Conservation (phyloP, 1,139 yeast species). For the Candida gigantensis region DNA sequence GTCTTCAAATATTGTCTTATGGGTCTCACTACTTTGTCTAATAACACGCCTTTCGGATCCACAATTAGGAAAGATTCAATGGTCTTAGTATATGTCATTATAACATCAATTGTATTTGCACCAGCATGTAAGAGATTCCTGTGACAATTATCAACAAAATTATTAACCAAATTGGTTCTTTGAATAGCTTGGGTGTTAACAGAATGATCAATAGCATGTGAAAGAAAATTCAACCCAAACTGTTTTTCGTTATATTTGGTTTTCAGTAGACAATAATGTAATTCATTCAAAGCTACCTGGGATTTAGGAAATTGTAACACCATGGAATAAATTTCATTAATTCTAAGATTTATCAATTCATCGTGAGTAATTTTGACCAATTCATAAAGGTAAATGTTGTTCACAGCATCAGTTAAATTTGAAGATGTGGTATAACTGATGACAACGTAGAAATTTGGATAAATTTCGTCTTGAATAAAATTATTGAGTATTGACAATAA, state of each 20-base stretch:
- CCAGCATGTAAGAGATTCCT: conserved; percentile 73
- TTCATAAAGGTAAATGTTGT: conserved; percentile 27
- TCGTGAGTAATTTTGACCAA: conserved; percentile 43
- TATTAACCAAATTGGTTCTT: conserved; percentile 53
- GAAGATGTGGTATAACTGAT: conserved; percentile 19
- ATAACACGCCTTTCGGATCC: conserved; percentile 86
- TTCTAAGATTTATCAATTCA: conserved; percentile 54
- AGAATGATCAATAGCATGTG: conserved; percentile 22
- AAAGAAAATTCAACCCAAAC: conserved; percentile 15
- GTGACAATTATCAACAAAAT: conserved; percentile 54
- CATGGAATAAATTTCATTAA: conserved; percentile 64
- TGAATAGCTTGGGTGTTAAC: conserved; percentile 36
- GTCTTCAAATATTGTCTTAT: conserved; percentile 66
- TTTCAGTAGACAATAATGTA: conserved; percentile 49
- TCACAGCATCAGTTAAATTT: conserved; percentile 15
- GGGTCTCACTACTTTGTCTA: conserved; percentile 77
- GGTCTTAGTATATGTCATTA: conserved; percentile 68
- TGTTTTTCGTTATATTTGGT: conserved; percentile 18
- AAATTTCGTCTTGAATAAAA: conserved; percentile 42
- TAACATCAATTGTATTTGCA: conserved; percentile 73
- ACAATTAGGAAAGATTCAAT: conserved; percentile 70
- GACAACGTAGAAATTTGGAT: conserved; percentile 36
- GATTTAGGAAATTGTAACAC: conserved; percentile 62
- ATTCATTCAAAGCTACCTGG: conserved; percentile 60
- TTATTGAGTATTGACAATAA: conserved; percentile 35